Conservation (phyloP, 169 alveolate genomes). For the Plasmodium inui region DNA sequence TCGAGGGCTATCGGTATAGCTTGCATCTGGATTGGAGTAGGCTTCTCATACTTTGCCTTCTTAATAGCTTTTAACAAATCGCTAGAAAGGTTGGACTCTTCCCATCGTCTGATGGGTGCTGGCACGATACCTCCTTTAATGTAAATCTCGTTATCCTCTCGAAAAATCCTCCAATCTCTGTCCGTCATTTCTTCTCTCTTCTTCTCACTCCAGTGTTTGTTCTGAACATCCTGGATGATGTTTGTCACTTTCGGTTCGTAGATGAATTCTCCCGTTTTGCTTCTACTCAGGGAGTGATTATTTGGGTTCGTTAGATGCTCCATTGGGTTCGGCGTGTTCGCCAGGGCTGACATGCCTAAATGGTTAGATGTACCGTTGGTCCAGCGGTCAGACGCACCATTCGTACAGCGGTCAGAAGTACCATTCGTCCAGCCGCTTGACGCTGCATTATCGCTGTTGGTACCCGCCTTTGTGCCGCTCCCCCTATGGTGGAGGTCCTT, state of each 20-base stretch:
- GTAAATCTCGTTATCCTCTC: conserved; percentile 95
- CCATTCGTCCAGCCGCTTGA: too few species aligned
- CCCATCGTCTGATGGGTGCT: conserved; percentile 95
- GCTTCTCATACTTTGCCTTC: conserved; percentile 86
- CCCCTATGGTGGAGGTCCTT: conserved; percentile 17
- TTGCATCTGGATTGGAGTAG: conserved; percentile 98
- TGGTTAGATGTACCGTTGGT: conserved; percentile 12
- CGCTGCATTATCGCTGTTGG: neutral
- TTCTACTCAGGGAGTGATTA: conserved; percentile 14
- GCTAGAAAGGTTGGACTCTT: conserved; percentile 87
- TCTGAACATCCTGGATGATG: conserved; percentile 54
- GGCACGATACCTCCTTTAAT: conserved; percentile 93
- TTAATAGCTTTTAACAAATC: conserved; percentile 86
- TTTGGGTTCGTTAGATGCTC: neutral
- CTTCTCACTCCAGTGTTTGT: conserved; percentile 92
- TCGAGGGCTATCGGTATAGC: conserved; percentile 95
- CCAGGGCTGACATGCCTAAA: neutral
- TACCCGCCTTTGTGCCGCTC: neutral
- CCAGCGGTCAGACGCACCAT: too few species aligned
- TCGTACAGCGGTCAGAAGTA: too few species aligned
- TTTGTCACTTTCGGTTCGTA: conserved; percentile 66
- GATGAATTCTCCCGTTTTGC: conserved; percentile 35
- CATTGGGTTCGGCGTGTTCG: neutral
- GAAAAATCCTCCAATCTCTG: conserved; percentile 96
- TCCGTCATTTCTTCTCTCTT: conserved; percentile 91